These are phyloP conservation scores for Citrullus mucosospermus DNA, from an alignment of 306 rosid species.

Conservation along the genomic window DNA sequence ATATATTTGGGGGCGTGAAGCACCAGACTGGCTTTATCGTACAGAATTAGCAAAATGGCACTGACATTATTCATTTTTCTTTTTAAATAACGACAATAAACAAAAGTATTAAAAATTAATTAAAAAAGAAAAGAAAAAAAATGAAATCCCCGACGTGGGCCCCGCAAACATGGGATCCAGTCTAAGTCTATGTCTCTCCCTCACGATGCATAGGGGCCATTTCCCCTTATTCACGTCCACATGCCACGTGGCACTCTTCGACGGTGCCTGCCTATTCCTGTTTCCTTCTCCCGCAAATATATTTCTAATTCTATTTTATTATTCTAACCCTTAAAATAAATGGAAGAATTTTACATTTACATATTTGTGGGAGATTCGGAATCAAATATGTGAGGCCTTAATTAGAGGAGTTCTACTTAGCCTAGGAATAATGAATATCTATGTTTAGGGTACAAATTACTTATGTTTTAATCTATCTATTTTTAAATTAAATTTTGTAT, in stretches of 20 bases:
- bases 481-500: too few relatives aligned
- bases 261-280: background rate
- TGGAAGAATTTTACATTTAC: too few relatives aligned
- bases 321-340: too few relatives aligned
- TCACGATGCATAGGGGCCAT: background rate
- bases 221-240: background rate
- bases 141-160: background rate
- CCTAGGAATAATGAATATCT: too few relatives aligned
- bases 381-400: too few relatives aligned
- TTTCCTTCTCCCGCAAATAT: too few relatives aligned
- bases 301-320: too few relatives aligned
- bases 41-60: background rate
- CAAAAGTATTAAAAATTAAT: background rate
- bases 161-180: background rate
- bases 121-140: background rate
- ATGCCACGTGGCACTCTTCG: background rate
- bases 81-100: background rate
- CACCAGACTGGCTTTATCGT: conserved; percentile 16
- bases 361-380: too few relatives aligned
- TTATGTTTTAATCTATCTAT: too few relatives aligned
- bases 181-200: background rate
- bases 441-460: too few relatives aligned
- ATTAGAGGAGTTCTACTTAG: too few relatives aligned
- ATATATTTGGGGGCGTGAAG: background rate
- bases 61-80: background rate